Evolutionary conservation across 106 monocot species (phyloP), one percentile per base, ranked within the genome.

Genomic region (Apostasia ramifera): DNA sequence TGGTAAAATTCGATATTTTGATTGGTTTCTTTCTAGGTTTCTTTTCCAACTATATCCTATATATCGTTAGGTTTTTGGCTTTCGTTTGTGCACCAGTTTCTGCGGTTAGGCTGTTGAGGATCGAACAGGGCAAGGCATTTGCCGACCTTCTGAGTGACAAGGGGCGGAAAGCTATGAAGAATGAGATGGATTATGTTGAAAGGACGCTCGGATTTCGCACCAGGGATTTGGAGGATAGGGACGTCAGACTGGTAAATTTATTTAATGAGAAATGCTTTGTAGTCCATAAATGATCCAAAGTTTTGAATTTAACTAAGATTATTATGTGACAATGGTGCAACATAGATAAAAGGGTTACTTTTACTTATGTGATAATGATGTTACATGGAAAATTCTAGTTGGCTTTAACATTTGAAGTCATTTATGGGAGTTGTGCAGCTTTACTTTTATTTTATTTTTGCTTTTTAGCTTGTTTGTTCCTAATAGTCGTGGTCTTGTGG

Each of bases 191-290:
- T 37, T 98, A 98, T 74, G 90, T 98, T 1, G 93, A 93, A 62
- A 80, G 98, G 80, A 93, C 98, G 10, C 92, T 98, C 7, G 98
- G 98, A 14, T 93, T 98, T 71, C 76, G 90, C 38, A 98, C 85
- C 0, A 73, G 81, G 38, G 70, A 80, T 53, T 80, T 98, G 79
- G 87, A 88, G 51, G 81, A 88, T 15, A 93, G 90, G 77, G 90
- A 93, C 75, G 76, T 98, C 40, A 87, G 87, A 77, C 73, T 93
- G 87, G 98, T 92, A 88, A 26, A 26, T 26, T 26, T 26, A 26
- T 26, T 26, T 26, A 26, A 26, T 26, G 26, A 26, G 26, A 26
- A 26, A 26, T 26, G 26, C 26, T 26, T 26, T 26, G 26, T 26
- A 26, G 26, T 26, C 26, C 26, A 26, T 26, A 26, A 26, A 26